Percentiles rank a stretch among this genome's conserved stretches.
These are phyloP conservation scores for Rhododendron griersonianum DNA, from an alignment of 148 eudicot genomes.

Conservation along the genomic window DNA sequence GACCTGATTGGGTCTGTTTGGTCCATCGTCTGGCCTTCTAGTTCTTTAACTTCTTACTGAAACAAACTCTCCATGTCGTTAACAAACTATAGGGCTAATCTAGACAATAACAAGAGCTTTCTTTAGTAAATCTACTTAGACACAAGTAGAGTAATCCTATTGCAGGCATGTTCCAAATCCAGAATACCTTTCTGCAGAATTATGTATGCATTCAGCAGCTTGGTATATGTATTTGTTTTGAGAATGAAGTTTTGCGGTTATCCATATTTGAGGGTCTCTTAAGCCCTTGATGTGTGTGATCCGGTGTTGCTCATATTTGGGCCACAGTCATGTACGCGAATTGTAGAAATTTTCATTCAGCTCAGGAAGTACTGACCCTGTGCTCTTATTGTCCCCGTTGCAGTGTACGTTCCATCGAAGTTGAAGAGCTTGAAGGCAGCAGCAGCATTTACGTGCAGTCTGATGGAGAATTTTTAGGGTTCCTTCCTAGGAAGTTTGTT, in stretches of 20 bases:
- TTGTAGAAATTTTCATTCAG: neutral
- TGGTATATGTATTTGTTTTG: neutral
- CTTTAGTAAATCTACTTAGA: neutral
- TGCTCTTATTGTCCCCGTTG: slow-evolving; percentile 10
- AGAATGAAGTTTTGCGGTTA: neutral
- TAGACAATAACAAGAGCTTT: neutral
- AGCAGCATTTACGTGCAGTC: slow-evolving; percentile 66
- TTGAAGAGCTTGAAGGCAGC: slow-evolving; percentile 49
- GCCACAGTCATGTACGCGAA: neutral
- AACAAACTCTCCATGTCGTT: neutral
- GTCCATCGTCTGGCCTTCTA: neutral
- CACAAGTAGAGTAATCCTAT: neutral
- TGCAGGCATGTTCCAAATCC: neutral
- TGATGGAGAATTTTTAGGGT: slow-evolving; percentile 90
- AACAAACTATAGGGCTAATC: neutral
- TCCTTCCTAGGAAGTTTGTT: slow-evolving; percentile 71
- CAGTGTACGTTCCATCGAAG: slow-evolving; percentile 71
- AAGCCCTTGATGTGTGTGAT: neutral
- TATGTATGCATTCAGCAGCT: neutral
- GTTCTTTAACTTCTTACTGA: neutral
- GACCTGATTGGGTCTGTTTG: neutral
- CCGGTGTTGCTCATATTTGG: neutral
- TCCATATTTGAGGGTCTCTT: neutral
- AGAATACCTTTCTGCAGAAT: neutral
- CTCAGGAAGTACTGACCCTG: neutral